These are phyloP conservation scores for Aspergillus avenaceus DNA, from an alignment of 495 filamentous ascomycete species.

Conservation along the genomic window DNA sequence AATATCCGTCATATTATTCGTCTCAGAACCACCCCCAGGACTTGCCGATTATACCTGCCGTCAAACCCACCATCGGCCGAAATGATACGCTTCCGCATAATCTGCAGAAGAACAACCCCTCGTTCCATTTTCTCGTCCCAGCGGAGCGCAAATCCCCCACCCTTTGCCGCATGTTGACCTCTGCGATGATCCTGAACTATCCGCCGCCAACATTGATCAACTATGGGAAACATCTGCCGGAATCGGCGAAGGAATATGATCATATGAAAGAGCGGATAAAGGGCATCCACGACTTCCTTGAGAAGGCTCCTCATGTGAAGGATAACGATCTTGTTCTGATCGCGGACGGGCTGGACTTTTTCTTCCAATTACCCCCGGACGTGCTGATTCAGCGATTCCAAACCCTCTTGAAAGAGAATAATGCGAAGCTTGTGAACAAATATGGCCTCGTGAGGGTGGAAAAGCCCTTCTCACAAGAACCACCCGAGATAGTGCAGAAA, in stretches of 20 bases:
- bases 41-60: slow-evolving; percentile 25
- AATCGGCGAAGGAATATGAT: slow-evolving; percentile 28
- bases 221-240: slow-evolving; percentile 31
- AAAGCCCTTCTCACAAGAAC: slow-evolving; percentile 14
- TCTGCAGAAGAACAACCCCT: slow-evolving; percentile 43
- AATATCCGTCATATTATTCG: slow-evolving; percentile 34
- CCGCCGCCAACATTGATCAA: slow-evolving; percentile 56
- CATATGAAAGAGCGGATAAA: slow-evolving; percentile 42
- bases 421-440: slow-evolving; percentile 40
- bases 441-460: slow-evolving; percentile 42
- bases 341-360: slow-evolving; percentile 52
- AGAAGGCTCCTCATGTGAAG: slow-evolving; percentile 39
- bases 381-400: slow-evolving; percentile 55
- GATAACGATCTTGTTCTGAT: slow-evolving; percentile 60
- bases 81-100: slow-evolving; percentile 31
- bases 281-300: slow-evolving; percentile 51
- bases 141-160: slow-evolving; percentile 44
- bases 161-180: slow-evolving; percentile 57
- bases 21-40: slow-evolving; percentile 34
- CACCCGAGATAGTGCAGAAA: slow-evolving; percentile 35
- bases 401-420: slow-evolving; percentile 42
- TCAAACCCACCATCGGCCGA: slow-evolving; percentile 10
- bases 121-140: slow-evolving; percentile 61
- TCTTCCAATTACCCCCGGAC: slow-evolving; percentile 60
- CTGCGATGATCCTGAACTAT: slow-evolving; percentile 58